phyloP scores from a whole-genome alignment of 495 filamentous ascomycete species.

The Xylaria palmicola region DNA sequence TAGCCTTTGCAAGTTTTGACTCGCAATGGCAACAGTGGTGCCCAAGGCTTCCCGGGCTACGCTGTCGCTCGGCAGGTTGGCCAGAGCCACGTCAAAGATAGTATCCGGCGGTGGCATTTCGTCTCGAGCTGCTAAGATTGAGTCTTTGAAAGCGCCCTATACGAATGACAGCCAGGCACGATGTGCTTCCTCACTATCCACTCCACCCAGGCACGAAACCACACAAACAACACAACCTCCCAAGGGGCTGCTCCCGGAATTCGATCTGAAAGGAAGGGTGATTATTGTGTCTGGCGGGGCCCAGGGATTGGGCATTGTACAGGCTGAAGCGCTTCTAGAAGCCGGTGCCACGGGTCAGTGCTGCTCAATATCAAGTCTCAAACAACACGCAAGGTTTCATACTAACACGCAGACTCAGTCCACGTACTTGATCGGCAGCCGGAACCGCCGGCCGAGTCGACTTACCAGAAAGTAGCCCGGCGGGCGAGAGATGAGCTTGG shows the following conservation, averaged over 20 bases:
- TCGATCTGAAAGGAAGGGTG: conserved; percentile 74
- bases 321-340: conserved; percentile 77
- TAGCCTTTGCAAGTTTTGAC: background rate
- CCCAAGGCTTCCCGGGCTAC: conserved; percentile 22
- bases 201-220: conserved; percentile 4
- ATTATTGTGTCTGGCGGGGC: conserved; percentile 77
- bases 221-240: conserved; percentile 4
- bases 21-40: conserved; percentile 25
- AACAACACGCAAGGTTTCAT: background rate
- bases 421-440: conserved; percentile 58
- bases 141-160: conserved; percentile 3
- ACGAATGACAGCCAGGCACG: conserved; percentile 9
- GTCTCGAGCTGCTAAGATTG: conserved; percentile 8
- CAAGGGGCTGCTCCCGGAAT: conserved; percentile 62
- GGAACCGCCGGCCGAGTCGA: conserved; percentile 36
- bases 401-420: conserved; percentile 38
- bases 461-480: conserved; percentile 60
- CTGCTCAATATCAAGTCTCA: background rate
- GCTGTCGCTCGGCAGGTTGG: conserved; percentile 21
- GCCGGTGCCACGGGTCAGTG: conserved; percentile 63
- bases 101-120: conserved; percentile 11
- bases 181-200: conserved; percentile 14
- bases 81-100: conserved; percentile 16
- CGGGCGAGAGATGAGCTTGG: conserved; percentile 64
- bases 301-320: conserved; percentile 74